These are phyloP conservation scores for Lichtheimia ramosa DNA, from an alignment of 371 early-diverging fungal genomes.

Conservation along the genomic window DNA sequence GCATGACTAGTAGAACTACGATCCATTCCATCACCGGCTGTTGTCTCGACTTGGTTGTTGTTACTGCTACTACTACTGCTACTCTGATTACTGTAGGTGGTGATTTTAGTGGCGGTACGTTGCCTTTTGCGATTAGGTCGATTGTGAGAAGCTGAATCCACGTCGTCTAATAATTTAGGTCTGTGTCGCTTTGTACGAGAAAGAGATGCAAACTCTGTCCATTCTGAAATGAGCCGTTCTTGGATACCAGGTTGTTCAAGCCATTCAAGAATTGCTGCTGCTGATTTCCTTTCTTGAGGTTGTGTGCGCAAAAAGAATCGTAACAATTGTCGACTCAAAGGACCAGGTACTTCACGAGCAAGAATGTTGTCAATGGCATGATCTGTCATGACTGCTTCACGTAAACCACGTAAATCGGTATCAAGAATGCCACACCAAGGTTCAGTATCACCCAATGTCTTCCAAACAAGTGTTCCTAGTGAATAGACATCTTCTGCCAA, in stretches of 20 bases:
- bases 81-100: too few relatives aligned
- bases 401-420: slow-evolving; percentile 54
- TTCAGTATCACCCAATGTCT: slow-evolving; percentile 59
- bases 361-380: slow-evolving; percentile 48
- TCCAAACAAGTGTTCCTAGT: slow-evolving; percentile 66
- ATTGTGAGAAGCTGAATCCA: too few relatives aligned
- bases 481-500: slow-evolving; percentile 65
- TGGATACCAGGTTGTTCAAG: slow-evolving; percentile 20
- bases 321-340: slow-evolving; percentile 44
- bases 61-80: too few relatives aligned
- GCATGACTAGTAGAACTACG: too few relatives aligned
- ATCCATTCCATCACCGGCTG: too few relatives aligned
- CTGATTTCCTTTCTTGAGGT: slow-evolving; percentile 47
- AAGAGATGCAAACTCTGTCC: slow-evolving; percentile 36
- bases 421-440: slow-evolving; percentile 67
- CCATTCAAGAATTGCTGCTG: slow-evolving; percentile 46
- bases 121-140: too few relatives aligned
- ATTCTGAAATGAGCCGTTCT: slow-evolving; percentile 36
- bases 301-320: slow-evolving; percentile 42
- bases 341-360: slow-evolving; percentile 50
- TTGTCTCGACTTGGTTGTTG: too few relatives aligned
- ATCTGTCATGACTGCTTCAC: slow-evolving; percentile 55
- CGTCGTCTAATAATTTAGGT: too few relatives aligned
- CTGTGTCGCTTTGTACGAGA: slow-evolving; percentile 30
- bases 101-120: too few relatives aligned